A percentile compares a stretch with the other conserved stretches of the same genome.
Evolutionary conservation across 768 basidiomycete genomes (phyloP).

Genomic region (Tricholoma matsutake): DNA sequence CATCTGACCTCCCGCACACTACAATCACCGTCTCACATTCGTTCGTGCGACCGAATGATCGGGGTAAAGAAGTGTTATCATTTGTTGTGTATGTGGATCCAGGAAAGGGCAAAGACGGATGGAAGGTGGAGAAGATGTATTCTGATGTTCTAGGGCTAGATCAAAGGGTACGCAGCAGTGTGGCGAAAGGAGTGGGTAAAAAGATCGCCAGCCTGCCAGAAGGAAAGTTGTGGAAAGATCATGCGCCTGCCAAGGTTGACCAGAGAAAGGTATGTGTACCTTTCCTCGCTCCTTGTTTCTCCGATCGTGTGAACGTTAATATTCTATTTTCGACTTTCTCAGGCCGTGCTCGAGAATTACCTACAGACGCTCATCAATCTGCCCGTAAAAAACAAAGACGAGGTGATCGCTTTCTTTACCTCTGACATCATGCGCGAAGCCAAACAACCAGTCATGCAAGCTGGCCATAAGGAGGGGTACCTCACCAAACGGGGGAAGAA

Average conservation of each 20-base stretch:
- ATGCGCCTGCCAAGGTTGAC: conserved; percentile 95
- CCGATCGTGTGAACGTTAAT: conserved; percentile 1
- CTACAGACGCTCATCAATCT: conserved; percentile 79
- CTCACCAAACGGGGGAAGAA: conserved; percentile 96
- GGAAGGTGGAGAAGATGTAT: conserved; percentile 92
- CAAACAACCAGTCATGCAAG: conserved; percentile 72
- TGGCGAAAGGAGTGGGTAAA: conserved; percentile 70
- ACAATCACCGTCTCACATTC: conserved; percentile 72
- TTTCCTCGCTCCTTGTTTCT: background rate
- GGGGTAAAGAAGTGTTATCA: conserved; percentile 88
- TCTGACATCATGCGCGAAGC: conserved; percentile 81
- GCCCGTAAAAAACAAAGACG: conserved; percentile 83
- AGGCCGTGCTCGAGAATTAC: conserved; percentile 82
- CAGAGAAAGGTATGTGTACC: conserved; percentile 76
- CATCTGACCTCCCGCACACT: conserved; percentile 71
- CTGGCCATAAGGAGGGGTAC: conserved; percentile 91
- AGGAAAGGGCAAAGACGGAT: conserved; percentile 64
- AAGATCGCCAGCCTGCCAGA: conserved; percentile 84
- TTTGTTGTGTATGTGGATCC: conserved; percentile 81
- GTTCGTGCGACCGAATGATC: conserved; percentile 83
- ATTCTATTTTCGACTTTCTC: conserved; percentile 1
- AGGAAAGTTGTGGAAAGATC: conserved; percentile 93
- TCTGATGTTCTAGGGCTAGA: conserved; percentile 91
- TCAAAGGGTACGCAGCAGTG: conserved; percentile 62
- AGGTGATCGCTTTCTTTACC: conserved; percentile 89